Evolutionary conservation across 108 stramenopile species (phyloP).

Genomic region (Conticribra weissflogii): DNA sequence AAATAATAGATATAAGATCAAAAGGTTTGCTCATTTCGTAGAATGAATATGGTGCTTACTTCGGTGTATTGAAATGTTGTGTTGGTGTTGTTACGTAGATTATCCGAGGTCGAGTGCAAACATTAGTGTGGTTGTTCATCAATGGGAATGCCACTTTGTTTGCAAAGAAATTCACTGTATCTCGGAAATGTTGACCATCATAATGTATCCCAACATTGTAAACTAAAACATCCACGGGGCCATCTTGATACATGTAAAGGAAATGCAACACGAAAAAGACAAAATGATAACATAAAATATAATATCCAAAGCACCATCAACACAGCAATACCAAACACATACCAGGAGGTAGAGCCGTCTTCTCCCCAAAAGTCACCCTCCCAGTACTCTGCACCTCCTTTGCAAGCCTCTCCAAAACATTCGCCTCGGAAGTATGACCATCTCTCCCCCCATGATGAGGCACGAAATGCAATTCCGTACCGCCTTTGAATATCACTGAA

Average conservation of each 20-base stretch:
- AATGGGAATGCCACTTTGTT: conserved; percentile 12
- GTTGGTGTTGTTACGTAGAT: conserved; percentile 31
- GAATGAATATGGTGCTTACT: not conserved
- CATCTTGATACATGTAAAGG: too few species aligned
- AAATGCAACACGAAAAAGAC: too few species aligned
- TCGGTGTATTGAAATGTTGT: conserved; percentile 27
- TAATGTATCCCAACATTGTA: conserved; percentile 30
- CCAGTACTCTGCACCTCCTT: conserved; percentile 5
- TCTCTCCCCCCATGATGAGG: conserved; percentile 18
- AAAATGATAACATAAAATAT: too few species aligned
- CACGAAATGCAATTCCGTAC: conserved; percentile 24
- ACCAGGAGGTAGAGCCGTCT: conserved; percentile 14
- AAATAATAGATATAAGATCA: too few species aligned
- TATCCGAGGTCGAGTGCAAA: conserved; percentile 12
- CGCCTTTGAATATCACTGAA: conserved; percentile 12
- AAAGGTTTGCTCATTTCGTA: too few species aligned
- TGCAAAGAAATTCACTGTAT: conserved; percentile 6
- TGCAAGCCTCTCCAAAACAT: conserved; percentile 8
- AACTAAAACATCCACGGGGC: conserved; percentile 23
- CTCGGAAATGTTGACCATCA: not conserved
- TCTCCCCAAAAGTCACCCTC: conserved; percentile 24
- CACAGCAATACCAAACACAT: not conserved
- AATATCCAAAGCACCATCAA: too few species aligned
- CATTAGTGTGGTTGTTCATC: conserved; percentile 1
- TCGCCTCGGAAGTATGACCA: not conserved